Percentiles rank a stretch among this genome's conserved stretches.
phyloP scores from a whole-genome alignment of 352 stramenopile species.

The Peronospora tabacina region DNA sequence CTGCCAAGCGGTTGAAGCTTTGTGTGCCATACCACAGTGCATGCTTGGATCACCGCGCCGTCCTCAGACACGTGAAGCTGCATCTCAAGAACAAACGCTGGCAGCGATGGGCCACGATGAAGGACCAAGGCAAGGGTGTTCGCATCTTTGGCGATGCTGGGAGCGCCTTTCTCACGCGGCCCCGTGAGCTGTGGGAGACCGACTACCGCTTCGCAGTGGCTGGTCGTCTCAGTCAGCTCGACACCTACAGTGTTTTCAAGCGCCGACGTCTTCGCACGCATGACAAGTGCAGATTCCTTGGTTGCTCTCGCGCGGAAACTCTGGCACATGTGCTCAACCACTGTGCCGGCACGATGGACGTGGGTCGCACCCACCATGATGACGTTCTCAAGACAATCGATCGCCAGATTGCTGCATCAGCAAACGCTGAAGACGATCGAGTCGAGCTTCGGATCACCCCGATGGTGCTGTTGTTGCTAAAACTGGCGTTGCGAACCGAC shows the following conservation, averaged over 20 bases:
- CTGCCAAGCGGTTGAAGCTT: constrained; percentile 2
- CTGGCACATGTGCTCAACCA: constrained; percentile 16
- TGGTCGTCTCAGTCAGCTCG: constrained; percentile 8
- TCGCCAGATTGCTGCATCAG: background rate
- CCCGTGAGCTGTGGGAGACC: constrained; percentile 8
- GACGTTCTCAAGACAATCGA: constrained; percentile 16
- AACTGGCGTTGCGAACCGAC: constrained; percentile 7
- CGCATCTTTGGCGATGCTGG: constrained; percentile 1
- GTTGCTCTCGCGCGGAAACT: background rate
- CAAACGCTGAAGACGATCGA: background rate
- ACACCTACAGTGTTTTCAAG: constrained; percentile 5
- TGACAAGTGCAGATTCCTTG: background rate
- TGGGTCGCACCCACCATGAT: constrained; percentile 3
- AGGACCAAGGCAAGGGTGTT: constrained; percentile 9
- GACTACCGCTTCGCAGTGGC: constrained; percentile 19
- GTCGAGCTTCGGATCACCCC: constrained; percentile 11
- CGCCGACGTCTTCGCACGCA: constrained; percentile 2
- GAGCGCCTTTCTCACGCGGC: constrained; percentile 9
- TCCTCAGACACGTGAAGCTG: constrained; percentile 14
- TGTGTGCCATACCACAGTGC: constrained; percentile 8
- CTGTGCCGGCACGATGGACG: constrained; percentile 10
- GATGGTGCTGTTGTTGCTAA: constrained; percentile 2
- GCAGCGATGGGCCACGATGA: background rate
- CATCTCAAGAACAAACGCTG: constrained; percentile 11
- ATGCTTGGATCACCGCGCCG: constrained; percentile 1